Evolutionary conservation across 2,329 filamentous ascomycete genomes (phyloP), one percentile per base, ranked within the genome.

Genomic region (Penicillium polonicum): DNA sequence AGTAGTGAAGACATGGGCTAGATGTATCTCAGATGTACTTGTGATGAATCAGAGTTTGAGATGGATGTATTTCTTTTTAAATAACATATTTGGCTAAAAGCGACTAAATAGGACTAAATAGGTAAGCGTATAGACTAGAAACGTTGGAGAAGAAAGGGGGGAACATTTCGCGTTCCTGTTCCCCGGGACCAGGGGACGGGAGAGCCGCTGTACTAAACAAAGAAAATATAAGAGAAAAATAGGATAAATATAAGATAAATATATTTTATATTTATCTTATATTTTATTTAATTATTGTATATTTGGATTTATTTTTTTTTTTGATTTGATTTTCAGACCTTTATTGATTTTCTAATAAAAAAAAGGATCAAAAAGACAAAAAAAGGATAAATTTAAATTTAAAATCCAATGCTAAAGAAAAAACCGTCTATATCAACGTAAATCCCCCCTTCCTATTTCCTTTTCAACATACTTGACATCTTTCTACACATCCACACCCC

Each of bases 171-270:
- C 15, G 45, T 44, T 67, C 70, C 70, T 72, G 62, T 66, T 68
- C 66, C 61, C 65, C 67, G 69, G 70, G 69, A 70, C 68, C 54
- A 65, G 57, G 56, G 60, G 55, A 62, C 62, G 71, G 71, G 70
- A 70, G 65, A 72, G 68, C 68, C 69, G 70, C 69, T 65, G 61
- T 65, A 53, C 67, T 68, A 66, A 67, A 65, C 62, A 65, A 68
- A 62, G 61, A 62, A 61, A 60, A 55, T 33, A 31, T 31, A 41
- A 15, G 13, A 33, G 38, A 13, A 13, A 39, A 39, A 27, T 27
- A 27, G 25, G 29, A 31, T 31, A 15, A 19, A 39, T 35, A 35
- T 17, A 35, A 5, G 12, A 23, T 23, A 33, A 33, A 33, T 13
- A 38, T 38, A 38, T 23, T 23, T 23, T 13, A 38, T 38, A 38